A percentile compares a stretch with the other conserved stretches of the same genome.
Conservation (phyloP, 306 rosid species). For the Cucumis hystrix region DNA sequence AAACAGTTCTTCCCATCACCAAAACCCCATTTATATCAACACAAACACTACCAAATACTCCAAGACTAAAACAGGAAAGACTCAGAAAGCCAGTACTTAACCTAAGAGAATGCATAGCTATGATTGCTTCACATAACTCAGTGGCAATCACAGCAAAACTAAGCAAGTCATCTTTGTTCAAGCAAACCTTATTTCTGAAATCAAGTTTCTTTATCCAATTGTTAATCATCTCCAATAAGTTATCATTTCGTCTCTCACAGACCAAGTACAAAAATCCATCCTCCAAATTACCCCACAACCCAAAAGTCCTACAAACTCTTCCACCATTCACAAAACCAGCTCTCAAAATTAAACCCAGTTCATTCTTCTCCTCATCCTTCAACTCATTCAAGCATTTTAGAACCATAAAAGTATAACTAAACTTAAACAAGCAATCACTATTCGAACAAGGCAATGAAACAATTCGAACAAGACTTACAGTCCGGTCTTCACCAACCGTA, state of each 20-base stretch:
- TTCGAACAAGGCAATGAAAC: constrained; percentile 16
- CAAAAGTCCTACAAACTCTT: constrained; percentile 41
- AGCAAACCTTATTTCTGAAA: constrained; percentile 17
- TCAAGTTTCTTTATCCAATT: constrained; percentile 21
- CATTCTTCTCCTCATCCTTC: constrained; percentile 46
- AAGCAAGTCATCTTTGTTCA: constrained; percentile 20
- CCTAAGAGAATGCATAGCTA: constrained; percentile 45
- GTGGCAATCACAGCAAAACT: constrained; percentile 34
- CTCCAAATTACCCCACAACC: constrained; percentile 62
- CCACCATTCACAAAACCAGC: constrained; percentile 30
- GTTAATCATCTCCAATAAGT: constrained; percentile 25
- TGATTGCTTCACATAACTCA: constrained; percentile 49
- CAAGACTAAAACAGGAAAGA: constrained; percentile 44
- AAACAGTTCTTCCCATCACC: constrained; percentile 39
- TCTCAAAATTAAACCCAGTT: constrained; percentile 41
- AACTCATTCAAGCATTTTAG: constrained; percentile 55
- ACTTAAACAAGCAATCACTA: constrained; percentile 17
- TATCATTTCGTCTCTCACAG: constrained; percentile 26
- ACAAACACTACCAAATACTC: constrained; percentile 43
- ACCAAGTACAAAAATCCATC: constrained; percentile 47
- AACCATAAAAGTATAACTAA: constrained; percentile 38
- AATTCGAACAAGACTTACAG: constrained; percentile 37
- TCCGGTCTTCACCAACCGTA: constrained; percentile 23
- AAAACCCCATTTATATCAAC: constrained; percentile 50
- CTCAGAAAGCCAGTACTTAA: constrained; percentile 46